phyloP scores from a whole-genome alignment of 2,329 filamentous ascomycete genomes.

The Alternaria infectoria region DNA sequence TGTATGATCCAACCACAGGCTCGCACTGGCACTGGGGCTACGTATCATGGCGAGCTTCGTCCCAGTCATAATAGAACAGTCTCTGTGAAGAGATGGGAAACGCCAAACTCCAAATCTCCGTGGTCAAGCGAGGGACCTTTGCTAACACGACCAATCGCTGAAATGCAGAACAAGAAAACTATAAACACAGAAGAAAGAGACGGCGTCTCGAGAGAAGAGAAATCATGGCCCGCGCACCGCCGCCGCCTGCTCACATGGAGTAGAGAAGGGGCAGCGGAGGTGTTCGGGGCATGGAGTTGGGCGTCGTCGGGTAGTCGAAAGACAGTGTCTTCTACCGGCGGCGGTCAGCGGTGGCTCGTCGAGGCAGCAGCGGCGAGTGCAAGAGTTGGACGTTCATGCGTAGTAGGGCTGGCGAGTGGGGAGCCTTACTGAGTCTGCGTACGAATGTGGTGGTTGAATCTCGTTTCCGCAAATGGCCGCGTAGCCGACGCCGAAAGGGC shows the following conservation, averaged over 20 bases:
- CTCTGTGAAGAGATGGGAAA: constrained; percentile 15
- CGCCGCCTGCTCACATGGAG: constrained; percentile 24
- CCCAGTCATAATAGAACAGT: constrained; percentile 5
- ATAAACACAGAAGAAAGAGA: constrained; percentile 34
- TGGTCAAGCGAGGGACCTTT: constrained; percentile 43
- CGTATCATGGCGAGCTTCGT: constrained; percentile 11
- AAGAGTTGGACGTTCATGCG: constrained; percentile 41
- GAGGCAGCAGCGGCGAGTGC: constrained; percentile 27
- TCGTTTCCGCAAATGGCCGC: constrained; percentile 69
- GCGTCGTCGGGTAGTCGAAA: constrained; percentile 69
- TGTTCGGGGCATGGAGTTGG: constrained; percentile 74
- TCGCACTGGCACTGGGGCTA: constrained; percentile 37
- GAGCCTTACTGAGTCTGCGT: constrained; percentile 75
- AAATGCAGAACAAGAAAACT: constrained; percentile 46
- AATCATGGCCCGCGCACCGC: constrained; percentile 6
- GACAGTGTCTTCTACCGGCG: constrained; percentile 69
- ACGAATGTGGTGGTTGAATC: constrained; percentile 65
- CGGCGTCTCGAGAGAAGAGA: constrained; percentile 21
- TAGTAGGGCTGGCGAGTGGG: constrained; percentile 49
- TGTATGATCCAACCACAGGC: constrained; percentile 29
- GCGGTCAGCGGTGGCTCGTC: constrained; percentile 46
- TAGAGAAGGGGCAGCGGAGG: constrained; percentile 57
- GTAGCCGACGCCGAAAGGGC: constrained; percentile 72
- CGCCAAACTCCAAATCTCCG: constrained; percentile 36
- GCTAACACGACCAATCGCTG: constrained; percentile 41